phyloP scores from a whole-genome alignment of 2,329 filamentous ascomycete species.

The Moelleriella libera region DNA sequence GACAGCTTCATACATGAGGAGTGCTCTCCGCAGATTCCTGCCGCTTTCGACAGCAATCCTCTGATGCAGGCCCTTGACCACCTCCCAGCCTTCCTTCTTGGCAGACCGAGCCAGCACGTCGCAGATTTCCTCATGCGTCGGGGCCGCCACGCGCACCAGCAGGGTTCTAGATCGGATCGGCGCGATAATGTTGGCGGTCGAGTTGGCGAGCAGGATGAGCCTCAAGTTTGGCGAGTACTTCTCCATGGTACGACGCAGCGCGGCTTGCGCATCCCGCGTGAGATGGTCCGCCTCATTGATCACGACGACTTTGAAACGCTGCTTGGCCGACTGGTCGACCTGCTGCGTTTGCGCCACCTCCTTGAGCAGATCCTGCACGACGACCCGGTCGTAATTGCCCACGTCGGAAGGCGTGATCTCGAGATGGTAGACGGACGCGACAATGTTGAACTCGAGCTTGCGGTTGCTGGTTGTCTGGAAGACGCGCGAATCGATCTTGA shows the following conservation, averaged over 20 bases:
- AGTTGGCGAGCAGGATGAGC: constrained; percentile 85
- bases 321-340: constrained; percentile 82
- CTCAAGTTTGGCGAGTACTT: constrained; percentile 95
- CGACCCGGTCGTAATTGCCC: constrained; percentile 89
- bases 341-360: constrained; percentile 98
- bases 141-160: constrained; percentile 81
- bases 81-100: constrained; percentile 73
- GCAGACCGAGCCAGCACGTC: constrained; percentile 55
- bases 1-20: constrained; percentile 95
- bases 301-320: constrained; percentile 95
- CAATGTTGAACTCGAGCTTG: constrained; percentile 98
- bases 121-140: constrained; percentile 74
- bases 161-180: constrained; percentile 87
- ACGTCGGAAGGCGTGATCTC: constrained; percentile 97
- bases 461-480: constrained; percentile 93
- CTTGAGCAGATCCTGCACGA: constrained; percentile 89
- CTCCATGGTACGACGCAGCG: constrained; percentile 91
- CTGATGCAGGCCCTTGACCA: constrained; percentile 60
- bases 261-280: constrained; percentile 87
- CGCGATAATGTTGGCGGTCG: constrained; percentile 97
- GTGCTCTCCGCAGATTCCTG: constrained; percentile 73
- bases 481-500: constrained; percentile 95
- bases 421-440: constrained; percentile 91
- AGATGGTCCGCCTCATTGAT: constrained; percentile 98
- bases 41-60: constrained; percentile 85